Base-by-base conservation (phyloP, 257 asterid genomes). In the Mitragyna speciosa region DNA sequence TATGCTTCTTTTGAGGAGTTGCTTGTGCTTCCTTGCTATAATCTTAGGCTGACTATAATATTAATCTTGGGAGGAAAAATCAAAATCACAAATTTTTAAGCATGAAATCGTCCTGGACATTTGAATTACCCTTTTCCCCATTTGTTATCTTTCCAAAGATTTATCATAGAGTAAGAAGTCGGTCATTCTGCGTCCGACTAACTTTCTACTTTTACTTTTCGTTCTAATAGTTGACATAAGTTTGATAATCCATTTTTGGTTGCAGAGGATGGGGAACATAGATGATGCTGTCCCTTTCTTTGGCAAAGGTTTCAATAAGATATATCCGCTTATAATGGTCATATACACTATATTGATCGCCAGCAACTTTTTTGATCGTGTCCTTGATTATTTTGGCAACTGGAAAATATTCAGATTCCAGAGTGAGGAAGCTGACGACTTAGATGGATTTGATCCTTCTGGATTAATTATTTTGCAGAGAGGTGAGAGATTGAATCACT, bases 181-280 rank as follows among this genome's bases (percentile, higher is more conserved):
- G 28, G 14, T 64, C 33, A 20, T 16, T 65, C 6, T 65, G 43
- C 45, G 12, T 65, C 12, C 8, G 11, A n/a, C 41, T 36, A 26
- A 72, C 9, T 71, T 71, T 47, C 43, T 20, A 71, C 72, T 6
- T 19, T 24, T 16, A 17, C 28, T 36, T 31, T 36, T 10, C 66
- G 9, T 41, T 28, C 39, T 12, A 56, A 30, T 31, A 66, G 68
- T 15, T 61, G 64, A 54, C 56, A 64, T 5, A 45, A 47, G 61
- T 30, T 51, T 73, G 69, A 33, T 73, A 24, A 31, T 11, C 26
- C 5, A 7, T 22, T 78, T 80, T 70, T 49, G 49, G 77, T 73
- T 85, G 88, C 95, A 93, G 94, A 91, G 91, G 79, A 93, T 93
- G 97, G 96, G 97, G 80, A 93, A 93, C 89, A 91, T 93, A 77